Conservation (phyloP, 805 yeast genomes). For the Starmerella stellata region DNA sequence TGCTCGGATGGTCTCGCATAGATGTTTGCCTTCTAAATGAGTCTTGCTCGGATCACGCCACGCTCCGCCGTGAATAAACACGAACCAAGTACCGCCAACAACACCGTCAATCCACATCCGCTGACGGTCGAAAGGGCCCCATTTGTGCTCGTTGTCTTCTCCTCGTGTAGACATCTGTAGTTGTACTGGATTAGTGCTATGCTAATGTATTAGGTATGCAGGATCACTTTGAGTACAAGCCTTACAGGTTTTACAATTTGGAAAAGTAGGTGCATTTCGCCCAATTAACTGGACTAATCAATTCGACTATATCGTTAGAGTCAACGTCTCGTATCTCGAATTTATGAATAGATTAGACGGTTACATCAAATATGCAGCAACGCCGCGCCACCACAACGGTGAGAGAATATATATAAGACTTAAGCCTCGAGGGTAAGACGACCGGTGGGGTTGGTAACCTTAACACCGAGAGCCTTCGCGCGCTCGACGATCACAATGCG, state of each 20-base stretch:
- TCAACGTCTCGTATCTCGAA: too few species aligned
- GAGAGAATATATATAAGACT: constrained; percentile 15
- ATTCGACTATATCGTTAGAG: neutral
- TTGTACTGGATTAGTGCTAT: too few species aligned
- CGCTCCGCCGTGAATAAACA: constrained; percentile 75
- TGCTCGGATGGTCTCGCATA: constrained; percentile 14
- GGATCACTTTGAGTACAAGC: too few species aligned
- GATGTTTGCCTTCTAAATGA: constrained; percentile 32
- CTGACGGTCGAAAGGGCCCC: constrained; percentile 4
- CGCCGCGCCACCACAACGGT: neutral
- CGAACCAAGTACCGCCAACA: constrained; percentile 18
- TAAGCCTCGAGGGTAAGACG: constrained; percentile 96
- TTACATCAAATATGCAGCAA: neutral
- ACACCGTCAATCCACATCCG: neutral
- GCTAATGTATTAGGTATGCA: too few species aligned
- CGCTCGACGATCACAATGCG: constrained; percentile 89
- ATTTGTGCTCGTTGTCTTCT: neutral
- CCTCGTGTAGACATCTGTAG: neutral
- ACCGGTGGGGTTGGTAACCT: constrained; percentile 98
- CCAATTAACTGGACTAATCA: neutral
- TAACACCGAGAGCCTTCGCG: constrained; percentile 96
- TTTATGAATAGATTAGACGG: neutral
- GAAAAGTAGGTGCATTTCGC: too few species aligned
- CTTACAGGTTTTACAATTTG: too few species aligned
- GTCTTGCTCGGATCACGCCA: constrained; percentile 63